Conservation (phyloP, 2,329 filamentous ascomycete species). For the Hawksworthiomyces lignivorus region DNA sequence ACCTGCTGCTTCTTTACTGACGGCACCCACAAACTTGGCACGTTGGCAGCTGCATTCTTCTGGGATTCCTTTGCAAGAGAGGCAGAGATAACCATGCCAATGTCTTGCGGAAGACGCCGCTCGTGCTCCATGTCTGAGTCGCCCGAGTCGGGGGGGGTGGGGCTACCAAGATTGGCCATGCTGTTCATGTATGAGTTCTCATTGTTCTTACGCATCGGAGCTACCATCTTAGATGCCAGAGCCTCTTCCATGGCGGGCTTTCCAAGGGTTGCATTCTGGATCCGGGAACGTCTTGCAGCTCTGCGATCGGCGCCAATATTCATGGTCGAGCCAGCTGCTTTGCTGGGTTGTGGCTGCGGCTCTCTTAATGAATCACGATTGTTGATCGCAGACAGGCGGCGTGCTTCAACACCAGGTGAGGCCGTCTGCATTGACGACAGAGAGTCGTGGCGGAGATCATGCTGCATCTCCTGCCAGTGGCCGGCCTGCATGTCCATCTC, state of each 20-base stretch:
- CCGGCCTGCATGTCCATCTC: conserved; percentile 55
- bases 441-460: conserved; percentile 43
- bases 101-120: conserved; percentile 11
- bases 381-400: conserved; percentile 20
- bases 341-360: conserved; percentile 19
- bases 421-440: conserved; percentile 35
- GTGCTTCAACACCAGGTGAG: conserved; percentile 25
- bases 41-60: no score
- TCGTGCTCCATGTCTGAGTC: conserved; percentile 31
- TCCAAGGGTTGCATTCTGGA: conserved; percentile 24
- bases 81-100: no score
- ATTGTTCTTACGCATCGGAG: conserved; percentile 17
- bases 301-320: conserved; percentile 30
- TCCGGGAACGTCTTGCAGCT: conserved; percentile 29
- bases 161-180: conserved; percentile 39
- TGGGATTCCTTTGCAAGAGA: background rate
- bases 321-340: conserved; percentile 10
- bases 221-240: conserved; percentile 21
- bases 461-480: conserved; percentile 52
- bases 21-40: no score
- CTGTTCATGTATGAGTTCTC: conserved; percentile 25
- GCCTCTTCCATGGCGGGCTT: conserved; percentile 21
- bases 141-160: conserved; percentile 48
- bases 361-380: conserved; percentile 6
- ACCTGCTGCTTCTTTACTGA: no score